These are phyloP conservation scores for Lotmaria passim DNA, from an alignment of 208 protist species.

Conservation along the genomic window DNA sequence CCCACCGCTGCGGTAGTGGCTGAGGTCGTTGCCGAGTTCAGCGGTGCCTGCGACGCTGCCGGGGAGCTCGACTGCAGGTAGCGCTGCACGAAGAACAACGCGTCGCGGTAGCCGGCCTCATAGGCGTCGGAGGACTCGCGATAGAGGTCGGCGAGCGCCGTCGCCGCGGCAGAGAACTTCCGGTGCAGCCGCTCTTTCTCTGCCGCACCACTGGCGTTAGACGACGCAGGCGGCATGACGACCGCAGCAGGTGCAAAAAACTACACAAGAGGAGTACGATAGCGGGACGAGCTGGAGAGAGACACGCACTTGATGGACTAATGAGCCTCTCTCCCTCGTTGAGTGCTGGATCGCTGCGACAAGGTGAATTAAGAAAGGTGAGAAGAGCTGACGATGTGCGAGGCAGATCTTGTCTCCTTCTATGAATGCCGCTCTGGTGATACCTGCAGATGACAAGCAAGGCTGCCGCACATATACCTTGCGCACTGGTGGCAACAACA, in stretches of 20 bases:
- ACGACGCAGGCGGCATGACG: constrained; percentile 5
- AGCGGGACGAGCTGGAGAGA: too few relatives aligned
- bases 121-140: constrained; percentile 55
- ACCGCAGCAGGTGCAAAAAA: not conserved
- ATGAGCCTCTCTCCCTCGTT: too few relatives aligned
- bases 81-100: constrained; percentile 48
- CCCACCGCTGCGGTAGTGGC: not conserved
- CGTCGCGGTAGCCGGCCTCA: constrained; percentile 61
- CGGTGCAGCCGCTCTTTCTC: constrained; percentile 37
- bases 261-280: not conserved
- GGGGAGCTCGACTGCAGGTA: constrained; percentile 40
- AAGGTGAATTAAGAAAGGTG: too few relatives aligned
- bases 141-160: constrained; percentile 56
- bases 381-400: too few relatives aligned
- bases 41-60: not conserved
- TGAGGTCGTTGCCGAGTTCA: not conserved
- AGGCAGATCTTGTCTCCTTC: too few relatives aligned
- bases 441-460: too few relatives aligned
- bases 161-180: constrained; percentile 53
- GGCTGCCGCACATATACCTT: too few relatives aligned
- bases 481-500: too few relatives aligned
- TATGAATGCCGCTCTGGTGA: too few relatives aligned
- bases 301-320: too few relatives aligned
- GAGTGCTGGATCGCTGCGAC: too few relatives aligned
- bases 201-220: constrained; percentile 1